Evolutionary conservation across 768 basidiomycete species (phyloP).

Genomic region (Boletus tomentosulus): DNA sequence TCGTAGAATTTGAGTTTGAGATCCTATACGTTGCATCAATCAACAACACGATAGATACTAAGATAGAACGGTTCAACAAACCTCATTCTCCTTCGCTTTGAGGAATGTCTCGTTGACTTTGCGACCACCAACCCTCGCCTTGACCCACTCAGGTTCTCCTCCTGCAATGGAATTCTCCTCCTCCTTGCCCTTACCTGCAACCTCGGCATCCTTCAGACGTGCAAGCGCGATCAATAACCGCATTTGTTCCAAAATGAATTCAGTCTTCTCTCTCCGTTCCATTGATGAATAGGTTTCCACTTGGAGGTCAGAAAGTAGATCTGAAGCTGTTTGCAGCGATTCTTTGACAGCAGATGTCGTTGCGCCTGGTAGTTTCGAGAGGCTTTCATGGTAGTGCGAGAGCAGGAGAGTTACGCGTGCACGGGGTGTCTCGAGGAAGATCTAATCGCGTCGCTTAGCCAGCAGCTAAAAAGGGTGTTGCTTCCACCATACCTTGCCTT

Average conservation of each 20-base stretch:
- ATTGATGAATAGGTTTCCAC: constrained; percentile 99
- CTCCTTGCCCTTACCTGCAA: constrained; percentile 47
- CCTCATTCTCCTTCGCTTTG: constrained; percentile 85
- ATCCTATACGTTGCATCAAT: constrained; percentile 49
- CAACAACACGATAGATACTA: neutral
- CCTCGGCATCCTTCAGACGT: constrained; percentile 66
- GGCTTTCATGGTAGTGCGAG: constrained; percentile 77
- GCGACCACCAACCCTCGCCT: constrained; percentile 85
- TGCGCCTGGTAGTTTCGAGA: constrained; percentile 44
- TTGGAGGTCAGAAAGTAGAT: constrained; percentile 90
- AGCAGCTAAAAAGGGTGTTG: neutral
- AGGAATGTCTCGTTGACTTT: constrained; percentile 94
- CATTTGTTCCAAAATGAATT: constrained; percentile 98
- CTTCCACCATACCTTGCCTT: constrained; percentile 76
- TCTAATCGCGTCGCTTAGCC: constrained; percentile 43
- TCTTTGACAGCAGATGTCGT: constrained; percentile 47
- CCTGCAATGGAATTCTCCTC: constrained; percentile 56
- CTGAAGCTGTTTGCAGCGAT: constrained; percentile 80
- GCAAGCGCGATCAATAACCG: constrained; percentile 78
- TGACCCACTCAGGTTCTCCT: constrained; percentile 89
- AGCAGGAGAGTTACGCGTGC: constrained; percentile 90
- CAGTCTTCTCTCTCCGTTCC: constrained; percentile 96
- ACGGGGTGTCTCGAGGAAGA: constrained; percentile 94
- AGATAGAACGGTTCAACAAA: constrained; percentile 32
- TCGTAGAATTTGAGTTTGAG: constrained; percentile 96